Evolutionary conservation across 2,329 filamentous ascomycete genomes (phyloP), one percentile per base, ranked within the genome.

Genomic region (Epichloe amarillans): DNA sequence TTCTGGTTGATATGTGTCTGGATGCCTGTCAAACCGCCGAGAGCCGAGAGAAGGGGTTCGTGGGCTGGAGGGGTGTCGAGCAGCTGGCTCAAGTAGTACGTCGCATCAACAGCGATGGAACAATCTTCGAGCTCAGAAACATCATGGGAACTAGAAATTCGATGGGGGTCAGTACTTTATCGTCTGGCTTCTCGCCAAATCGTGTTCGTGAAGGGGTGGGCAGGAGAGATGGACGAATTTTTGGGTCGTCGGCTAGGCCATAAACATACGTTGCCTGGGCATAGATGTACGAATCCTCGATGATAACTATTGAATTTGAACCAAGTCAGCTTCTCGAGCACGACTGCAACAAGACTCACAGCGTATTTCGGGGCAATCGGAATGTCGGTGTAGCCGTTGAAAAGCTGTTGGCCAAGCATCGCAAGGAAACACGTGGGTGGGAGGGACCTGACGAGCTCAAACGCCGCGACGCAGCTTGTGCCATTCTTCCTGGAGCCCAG

Each of bases 41-140:
- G 79, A 21, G 93, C 93, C 50, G 89, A 82, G 36, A 97, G 78
- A 36, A 98, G 82, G 41, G 91, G 90, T 67, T 98, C 93, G 62
- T 87, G 84, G 44, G 80, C 83, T 30, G 81, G 78, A 42, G 77
- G 51, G 51, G 76, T 79, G 62, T 84, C 80, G 60, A 95, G 80
- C 57, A 95, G 79, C 53, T 83, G 81, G 65, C 84, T 78, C 56
- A 98, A 79, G 66, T 93, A 97, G 68, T 94, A 86, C 49, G 86
- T 84, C 51, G 91, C 93, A 72, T 96, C 90, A 61, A 97, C 82
- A 56, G 84, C 90, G 60, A 96, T 78, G 50, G 83, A 78, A 53
- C 80, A 80, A 64, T 83, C 84, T 62, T 85, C 80, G 59, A 96
- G 75, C 55, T 86, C 79, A 54, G 82, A 75, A 58, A 94, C 68